Base-by-base conservation (phyloP, 768 basidiomycete genomes). In the Serendipita indica region DNA sequence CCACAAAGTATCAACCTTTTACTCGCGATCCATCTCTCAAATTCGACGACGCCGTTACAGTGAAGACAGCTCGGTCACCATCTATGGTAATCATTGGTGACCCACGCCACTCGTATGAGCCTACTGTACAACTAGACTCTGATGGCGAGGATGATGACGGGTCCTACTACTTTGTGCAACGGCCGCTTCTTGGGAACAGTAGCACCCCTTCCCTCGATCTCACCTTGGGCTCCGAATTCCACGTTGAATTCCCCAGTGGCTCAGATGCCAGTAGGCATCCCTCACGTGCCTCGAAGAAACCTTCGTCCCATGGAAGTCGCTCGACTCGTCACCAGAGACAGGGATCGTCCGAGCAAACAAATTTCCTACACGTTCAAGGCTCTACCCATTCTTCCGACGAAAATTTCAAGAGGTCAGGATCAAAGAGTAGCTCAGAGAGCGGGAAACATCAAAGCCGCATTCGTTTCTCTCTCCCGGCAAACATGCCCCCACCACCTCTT, bases 21-120 rank as follows among this genome's bases (percentile, higher is more conserved):
- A 37, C 57, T 6, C 22, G 14, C 18, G 37, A 58, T n/a, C 49
- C 49, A 27, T 54, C 49, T 7, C 32, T 54, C 3, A 30, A 22
- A 18, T 25, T 54, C 22, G 32, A 22, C 32, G 25, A 54, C 49
- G 30, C 22, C 4, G 49, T 33, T 13, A 33, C 32, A 7, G 32
- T 28, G 32, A 54, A 54, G n/a, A 7, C 12, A 27, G 22, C 25
- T 3, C 49, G 32, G 22, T n/a, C 22, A 7, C 49, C n/a, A n/a
- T n/a, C 49, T 16, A 10, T 54, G 5, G 32, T 54, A 30, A n/a
- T 54, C 49, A 43, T 43, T 43, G 41, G 49, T 54, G 49, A 54
- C 22, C 25, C 49, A 16, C 20, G n/a, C 30, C 22, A n/a, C 16
- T 54, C 25, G 12, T 10, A 10, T 37, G 35, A 37, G 18, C 12